Evolutionary conservation across 2,329 filamentous ascomycete genomes (phyloP), one percentile per base, ranked within the genome.

Genomic region (Ambrosiella beaveri): DNA sequence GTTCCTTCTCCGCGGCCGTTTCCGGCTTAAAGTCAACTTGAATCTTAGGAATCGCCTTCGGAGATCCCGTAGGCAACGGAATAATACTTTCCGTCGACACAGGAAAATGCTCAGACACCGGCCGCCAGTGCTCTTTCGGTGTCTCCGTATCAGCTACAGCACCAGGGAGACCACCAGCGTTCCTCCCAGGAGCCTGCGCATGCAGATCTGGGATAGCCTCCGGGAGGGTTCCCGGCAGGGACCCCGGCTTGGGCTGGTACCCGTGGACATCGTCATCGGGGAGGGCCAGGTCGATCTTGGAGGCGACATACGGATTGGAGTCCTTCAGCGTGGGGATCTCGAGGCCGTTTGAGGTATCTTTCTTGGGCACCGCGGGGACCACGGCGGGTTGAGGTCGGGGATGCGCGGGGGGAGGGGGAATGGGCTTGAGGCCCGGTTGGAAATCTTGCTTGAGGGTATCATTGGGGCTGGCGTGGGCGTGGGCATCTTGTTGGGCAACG

Each of bases 41-140:
- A 54, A 97, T 82, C 64, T 75, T 80, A 1, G 88, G 88, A 13
- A 96, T 84, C 1, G 75, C 64, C 65, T 81, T 82, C 2, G 88
- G 77, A 35, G 76, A 75, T 47, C 82, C 86, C 1, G 81, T 84
- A 1, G 93, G 93, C 37, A 97, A 75, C 50, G 75, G 74, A 59
- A 90, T 89, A 57, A 95, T 73, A 15, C 85, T 83, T 59, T 82
- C 79, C 2, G 76, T 70, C 7, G 82, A 74, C 1, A 97, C 71
- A 0, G 93, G 90, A 70, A 86, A 97, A 66, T 85, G 77, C 67
- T 95, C 88, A 2, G 75, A 72, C 62, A 80, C 76, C 68, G 84
- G 88, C 58, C 72, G 71, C 91, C 91, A 97, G 65, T 89, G 84
- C 37, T 82, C 69, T 47, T 65, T 45, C 7, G 52, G 41, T 15